phyloP scores from a whole-genome alignment of 768 basidiomycete species.

The Hypsizygus marmoreus region DNA sequence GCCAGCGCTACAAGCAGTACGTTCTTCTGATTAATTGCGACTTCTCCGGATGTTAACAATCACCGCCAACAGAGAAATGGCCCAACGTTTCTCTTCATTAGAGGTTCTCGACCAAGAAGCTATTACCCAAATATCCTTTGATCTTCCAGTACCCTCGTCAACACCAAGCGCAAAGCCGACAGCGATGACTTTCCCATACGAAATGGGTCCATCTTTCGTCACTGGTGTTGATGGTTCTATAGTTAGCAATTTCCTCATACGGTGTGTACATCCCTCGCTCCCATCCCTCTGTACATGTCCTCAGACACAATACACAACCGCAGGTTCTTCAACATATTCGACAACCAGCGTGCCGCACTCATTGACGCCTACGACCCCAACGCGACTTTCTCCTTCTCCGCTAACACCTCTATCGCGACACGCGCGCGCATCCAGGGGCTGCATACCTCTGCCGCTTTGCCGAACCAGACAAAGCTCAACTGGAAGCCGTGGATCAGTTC shows the following conservation, averaged over 20 bases:
- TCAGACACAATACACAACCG: conserved; percentile 11
- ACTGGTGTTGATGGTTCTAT: conserved; percentile 70
- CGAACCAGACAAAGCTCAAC: conserved; percentile 80
- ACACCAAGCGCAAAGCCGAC: conserved; percentile 45
- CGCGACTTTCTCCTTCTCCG: conserved; percentile 91
- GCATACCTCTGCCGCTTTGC: conserved; percentile 62
- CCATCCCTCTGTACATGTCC: conserved; percentile 1
- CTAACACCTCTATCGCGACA: conserved; percentile 79
- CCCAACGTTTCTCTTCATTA: conserved; percentile 77
- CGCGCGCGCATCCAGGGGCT: conserved; percentile 76
- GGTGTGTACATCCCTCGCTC: conserved; percentile 44
- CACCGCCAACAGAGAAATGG: conserved; percentile 65
- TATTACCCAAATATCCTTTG: conserved; percentile 79
- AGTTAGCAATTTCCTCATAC: conserved; percentile 76
- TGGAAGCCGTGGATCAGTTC: conserved; percentile 72
- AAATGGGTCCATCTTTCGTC: conserved; percentile 73
- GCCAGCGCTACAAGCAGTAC: conserved; percentile 70
- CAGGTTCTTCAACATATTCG: conserved; percentile 87
- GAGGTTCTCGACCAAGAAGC: conserved; percentile 84
- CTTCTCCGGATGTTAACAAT: neutral
- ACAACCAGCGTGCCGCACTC: conserved; percentile 69
- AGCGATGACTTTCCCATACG: conserved; percentile 76
- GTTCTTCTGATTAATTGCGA: conserved; percentile 25
- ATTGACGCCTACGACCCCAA: conserved; percentile 75
- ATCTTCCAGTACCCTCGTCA: conserved; percentile 59